phyloP scores from a whole-genome alignment of 176 grass and related monocot genomes.

The Alloteropsis semialata region DNA sequence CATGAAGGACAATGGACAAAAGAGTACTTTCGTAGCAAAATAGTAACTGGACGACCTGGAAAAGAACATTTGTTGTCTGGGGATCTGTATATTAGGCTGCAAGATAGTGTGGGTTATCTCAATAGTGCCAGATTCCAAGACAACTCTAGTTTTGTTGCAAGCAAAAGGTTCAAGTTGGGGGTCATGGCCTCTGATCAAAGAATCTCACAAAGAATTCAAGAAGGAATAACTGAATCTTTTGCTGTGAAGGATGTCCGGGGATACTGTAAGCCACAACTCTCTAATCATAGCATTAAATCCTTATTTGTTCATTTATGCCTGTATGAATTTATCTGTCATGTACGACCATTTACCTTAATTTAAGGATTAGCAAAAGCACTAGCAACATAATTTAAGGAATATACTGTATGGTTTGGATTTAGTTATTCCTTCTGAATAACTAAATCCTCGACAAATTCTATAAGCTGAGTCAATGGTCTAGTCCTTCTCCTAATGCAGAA shows the following conservation, averaged over 20 bases:
- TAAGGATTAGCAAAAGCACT: no score
- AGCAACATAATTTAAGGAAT: no score
- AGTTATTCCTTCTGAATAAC: no score
- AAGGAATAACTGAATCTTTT: constrained; percentile 12
- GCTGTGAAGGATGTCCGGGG: background rate
- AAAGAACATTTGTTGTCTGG: background rate
- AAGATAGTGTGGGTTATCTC: background rate
- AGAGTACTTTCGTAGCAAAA: background rate
- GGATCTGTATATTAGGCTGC: background rate
- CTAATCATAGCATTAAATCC: no score
- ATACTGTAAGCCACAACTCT: background rate
- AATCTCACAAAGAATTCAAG: background rate
- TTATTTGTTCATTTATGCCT: background rate
- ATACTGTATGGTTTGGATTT: no score
- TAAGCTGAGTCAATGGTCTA: no score
- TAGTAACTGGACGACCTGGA: background rate
- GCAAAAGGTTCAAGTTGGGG: constrained; percentile 5
- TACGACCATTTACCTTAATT: no score
- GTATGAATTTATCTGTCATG: no score
- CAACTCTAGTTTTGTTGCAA: constrained; percentile 3
- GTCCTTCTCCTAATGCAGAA: no score
- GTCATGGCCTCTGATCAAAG: background rate
- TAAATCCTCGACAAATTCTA: no score
- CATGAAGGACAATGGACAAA: background rate
- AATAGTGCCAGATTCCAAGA: background rate